These are phyloP conservation scores for Aspergillus glaucus DNA, from an alignment of 2,329 filamentous ascomycete species.

Conservation along the genomic window DNA sequence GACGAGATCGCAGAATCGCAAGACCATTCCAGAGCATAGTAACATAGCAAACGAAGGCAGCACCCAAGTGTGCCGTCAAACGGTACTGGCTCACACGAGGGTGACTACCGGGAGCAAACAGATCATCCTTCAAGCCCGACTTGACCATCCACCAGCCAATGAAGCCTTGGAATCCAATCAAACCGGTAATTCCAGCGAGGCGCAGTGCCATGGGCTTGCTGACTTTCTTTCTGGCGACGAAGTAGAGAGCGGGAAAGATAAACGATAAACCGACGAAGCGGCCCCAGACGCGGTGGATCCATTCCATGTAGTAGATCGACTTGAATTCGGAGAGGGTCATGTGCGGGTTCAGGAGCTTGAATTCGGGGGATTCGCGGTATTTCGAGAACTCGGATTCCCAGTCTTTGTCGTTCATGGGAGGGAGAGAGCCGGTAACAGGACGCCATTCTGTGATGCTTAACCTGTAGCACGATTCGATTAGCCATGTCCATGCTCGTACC, in stretches of 20 bases:
- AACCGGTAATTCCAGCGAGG: conserved; percentile 71
- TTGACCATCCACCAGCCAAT: conserved; percentile 99
- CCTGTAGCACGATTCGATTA: conserved; percentile 40
- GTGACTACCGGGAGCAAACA: conserved; percentile 84
- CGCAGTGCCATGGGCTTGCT: conserved; percentile 69
- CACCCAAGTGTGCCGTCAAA: conserved; percentile 78
- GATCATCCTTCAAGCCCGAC: conserved; percentile 87
- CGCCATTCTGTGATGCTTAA: conserved; percentile 99
- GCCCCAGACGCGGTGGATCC: conserved; percentile 92
- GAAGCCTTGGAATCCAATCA: conserved; percentile 92
- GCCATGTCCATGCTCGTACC: conserved; percentile 3
- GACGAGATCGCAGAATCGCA: conserved; percentile 70
- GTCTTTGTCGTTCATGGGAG: conserved; percentile 68
- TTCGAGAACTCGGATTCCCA: conserved; percentile 93
- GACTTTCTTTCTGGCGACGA: conserved; percentile 73
- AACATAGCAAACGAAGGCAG: conserved; percentile 87
- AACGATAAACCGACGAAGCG: conserved; percentile 86
- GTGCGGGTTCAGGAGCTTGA: conserved; percentile 80
- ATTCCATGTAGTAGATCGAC: conserved; percentile 99
- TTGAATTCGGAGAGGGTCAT: conserved; percentile 96
- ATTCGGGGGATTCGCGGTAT: conserved; percentile 89
- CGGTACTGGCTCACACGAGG: conserved; percentile 94
- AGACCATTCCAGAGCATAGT: conserved; percentile 92
- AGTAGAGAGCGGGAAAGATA: conserved; percentile 80
- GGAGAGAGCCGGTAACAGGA: conserved; percentile 86